Percentiles rank a stretch among this genome's conserved stretches.
Conservation (phyloP, 495 filamentous ascomycete genomes). For the Bacidia gigantensis region DNA sequence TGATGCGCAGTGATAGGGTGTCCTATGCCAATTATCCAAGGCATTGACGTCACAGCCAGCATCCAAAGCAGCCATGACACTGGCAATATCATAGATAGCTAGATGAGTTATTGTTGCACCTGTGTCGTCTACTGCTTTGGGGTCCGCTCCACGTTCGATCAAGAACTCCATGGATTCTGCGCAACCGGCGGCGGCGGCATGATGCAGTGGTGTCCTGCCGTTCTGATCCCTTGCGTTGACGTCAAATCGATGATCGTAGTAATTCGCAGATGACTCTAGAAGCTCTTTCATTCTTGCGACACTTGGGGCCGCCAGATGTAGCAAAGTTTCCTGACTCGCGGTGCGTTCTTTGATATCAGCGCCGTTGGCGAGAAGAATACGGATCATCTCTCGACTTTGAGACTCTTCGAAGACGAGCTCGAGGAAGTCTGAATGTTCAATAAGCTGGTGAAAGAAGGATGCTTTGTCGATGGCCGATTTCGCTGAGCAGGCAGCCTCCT, state of each 20-base stretch:
- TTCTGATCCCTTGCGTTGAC: background rate
- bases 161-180: background rate
- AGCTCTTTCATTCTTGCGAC: background rate
- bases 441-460: too few species aligned
- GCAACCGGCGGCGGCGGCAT: background rate
- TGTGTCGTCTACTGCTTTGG: background rate
- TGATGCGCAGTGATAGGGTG: background rate
- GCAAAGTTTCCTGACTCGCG: background rate
- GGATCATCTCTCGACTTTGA: background rate
- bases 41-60: background rate
- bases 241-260: background rate
- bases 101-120: background rate
- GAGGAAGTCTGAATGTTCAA: background rate
- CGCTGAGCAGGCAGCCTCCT: too few species aligned
- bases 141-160: background rate
- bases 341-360: background rate
- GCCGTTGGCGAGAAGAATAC: background rate
- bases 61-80: background rate
- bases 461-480: too few species aligned
- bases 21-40: background rate
- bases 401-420: background rate
- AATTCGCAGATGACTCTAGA: background rate
- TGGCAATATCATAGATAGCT: background rate
- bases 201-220: background rate
- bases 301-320: background rate